These are phyloP conservation scores for Umbellularia californica DNA, from an alignment of 164 flowering plant species.

Conservation along the genomic window DNA sequence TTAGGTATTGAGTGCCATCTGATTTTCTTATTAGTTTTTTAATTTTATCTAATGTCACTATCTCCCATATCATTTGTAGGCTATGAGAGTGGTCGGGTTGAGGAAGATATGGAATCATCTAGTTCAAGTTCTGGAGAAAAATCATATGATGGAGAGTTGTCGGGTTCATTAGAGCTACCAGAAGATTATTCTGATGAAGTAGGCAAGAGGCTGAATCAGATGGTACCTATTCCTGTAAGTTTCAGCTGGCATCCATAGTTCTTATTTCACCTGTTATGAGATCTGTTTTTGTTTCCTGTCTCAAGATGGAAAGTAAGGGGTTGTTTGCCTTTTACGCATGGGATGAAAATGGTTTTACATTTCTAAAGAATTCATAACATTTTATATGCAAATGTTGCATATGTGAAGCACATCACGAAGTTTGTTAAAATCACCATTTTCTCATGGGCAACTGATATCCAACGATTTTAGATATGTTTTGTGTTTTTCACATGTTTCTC, in stretches of 20 bases:
- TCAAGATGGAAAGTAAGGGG: too few relatives aligned
- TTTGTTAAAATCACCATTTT: too few relatives aligned
- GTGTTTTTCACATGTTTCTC: too few relatives aligned
- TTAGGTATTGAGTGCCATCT: not conserved
- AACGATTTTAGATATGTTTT: too few relatives aligned
- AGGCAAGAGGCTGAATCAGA: constrained; percentile 61
- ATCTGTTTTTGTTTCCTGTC: not conserved
- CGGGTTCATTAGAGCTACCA: constrained; percentile 39
- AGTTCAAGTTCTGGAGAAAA: constrained; percentile 56
- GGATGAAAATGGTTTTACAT: too few relatives aligned
- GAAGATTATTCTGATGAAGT: constrained; percentile 67
- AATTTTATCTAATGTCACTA: too few relatives aligned
- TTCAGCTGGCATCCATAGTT: not conserved
- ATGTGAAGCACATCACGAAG: too few relatives aligned
- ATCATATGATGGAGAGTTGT: constrained; percentile 42
- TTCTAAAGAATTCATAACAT: too few relatives aligned
- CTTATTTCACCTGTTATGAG: not conserved
- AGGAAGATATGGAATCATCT: constrained; percentile 34
- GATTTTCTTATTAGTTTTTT: not conserved
- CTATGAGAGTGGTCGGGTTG: constrained; percentile 22
- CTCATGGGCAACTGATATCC: too few relatives aligned
- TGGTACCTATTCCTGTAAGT: constrained; percentile 77
- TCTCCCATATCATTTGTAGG: not conserved
- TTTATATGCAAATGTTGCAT: too few relatives aligned
- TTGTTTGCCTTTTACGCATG: not conserved